A percentile compares a stretch with the other conserved stretches of the same genome.
Evolutionary conservation across 306 rosid species (phyloP).

Genomic region (Cucumis sativus): Cucumber_9930_V3 NC_026660.2:27803001-27803500

Average conservation of each 20-base stretch:
- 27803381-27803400: slow-evolving; percentile 56
- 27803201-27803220: slow-evolving; percentile 99
- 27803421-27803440: slow-evolving; percentile 97
- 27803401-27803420: slow-evolving; percentile 77
- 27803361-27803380: slow-evolving; percentile 90
- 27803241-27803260: slow-evolving; percentile 99
- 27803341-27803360: slow-evolving; percentile 80
- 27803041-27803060: too few species aligned
- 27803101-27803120: background rate
- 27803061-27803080: too few species aligned
- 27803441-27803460: slow-evolving; percentile 75
- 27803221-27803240: slow-evolving; percentile 97
- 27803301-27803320: slow-evolving; percentile 88
- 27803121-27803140: background rate
- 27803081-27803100: background rate
- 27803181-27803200: slow-evolving; percentile 13
- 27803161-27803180: background rate
- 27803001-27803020: too few species aligned
- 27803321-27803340: slow-evolving; percentile 91
- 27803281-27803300: slow-evolving; percentile 97
- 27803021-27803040: too few species aligned
- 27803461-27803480: slow-evolving; percentile 99
- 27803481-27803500: slow-evolving; percentile 96
- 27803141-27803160: too few species aligned
- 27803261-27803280: slow-evolving; percentile 86